Conservation (phyloP, 1,284 basidiomycete genomes). For the Malassezia caprae region DNA sequence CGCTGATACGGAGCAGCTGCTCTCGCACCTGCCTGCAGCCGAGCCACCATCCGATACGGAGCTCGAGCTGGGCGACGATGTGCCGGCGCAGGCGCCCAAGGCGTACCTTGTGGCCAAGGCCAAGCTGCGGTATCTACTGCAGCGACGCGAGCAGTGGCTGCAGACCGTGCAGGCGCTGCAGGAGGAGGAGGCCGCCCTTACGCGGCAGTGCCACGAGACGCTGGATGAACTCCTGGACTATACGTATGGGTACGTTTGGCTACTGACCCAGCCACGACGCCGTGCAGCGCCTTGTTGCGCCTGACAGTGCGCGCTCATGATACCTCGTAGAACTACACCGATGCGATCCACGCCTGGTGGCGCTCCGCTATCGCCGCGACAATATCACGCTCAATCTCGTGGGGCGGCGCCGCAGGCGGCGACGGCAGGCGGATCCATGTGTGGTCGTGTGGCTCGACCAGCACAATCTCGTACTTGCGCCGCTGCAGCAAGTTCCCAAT, state of each 20-base stretch:
- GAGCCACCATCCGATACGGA: not conserved
- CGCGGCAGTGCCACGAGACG: slow-evolving; percentile 16
- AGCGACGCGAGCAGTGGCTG: slow-evolving; percentile 25
- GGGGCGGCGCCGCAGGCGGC: slow-evolving; percentile 13
- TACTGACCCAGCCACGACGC: not conserved
- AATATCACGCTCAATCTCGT: slow-evolving; percentile 83
- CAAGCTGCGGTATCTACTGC: slow-evolving; percentile 22
- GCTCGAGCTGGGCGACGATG: not conserved
- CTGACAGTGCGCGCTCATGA: not conserved
- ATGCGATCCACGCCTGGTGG: slow-evolving; percentile 61
- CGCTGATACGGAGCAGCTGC: slow-evolving; percentile 24
- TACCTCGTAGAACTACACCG: not conserved
- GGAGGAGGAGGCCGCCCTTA: slow-evolving; percentile 14
- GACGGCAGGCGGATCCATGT: slow-evolving; percentile 60
- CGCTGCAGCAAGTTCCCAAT: slow-evolving; percentile 86
- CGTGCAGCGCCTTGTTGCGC: not conserved
- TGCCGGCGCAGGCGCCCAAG: slow-evolving; percentile 10
- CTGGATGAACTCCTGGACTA: slow-evolving; percentile 27
- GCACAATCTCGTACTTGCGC: slow-evolving; percentile 82
- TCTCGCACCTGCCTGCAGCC: slow-evolving; percentile 7
- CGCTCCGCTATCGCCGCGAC: slow-evolving; percentile 63
- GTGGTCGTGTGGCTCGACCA: slow-evolving; percentile 55
- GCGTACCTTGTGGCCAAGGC: slow-evolving; percentile 41
- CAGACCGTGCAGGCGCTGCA: slow-evolving; percentile 13
- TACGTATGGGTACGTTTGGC: slow-evolving; percentile 17